A percentile compares a stretch with the other conserved stretches of the same genome.
Conservation (phyloP, 768 basidiomycete genomes). For the Serendipita sp. region DNA sequence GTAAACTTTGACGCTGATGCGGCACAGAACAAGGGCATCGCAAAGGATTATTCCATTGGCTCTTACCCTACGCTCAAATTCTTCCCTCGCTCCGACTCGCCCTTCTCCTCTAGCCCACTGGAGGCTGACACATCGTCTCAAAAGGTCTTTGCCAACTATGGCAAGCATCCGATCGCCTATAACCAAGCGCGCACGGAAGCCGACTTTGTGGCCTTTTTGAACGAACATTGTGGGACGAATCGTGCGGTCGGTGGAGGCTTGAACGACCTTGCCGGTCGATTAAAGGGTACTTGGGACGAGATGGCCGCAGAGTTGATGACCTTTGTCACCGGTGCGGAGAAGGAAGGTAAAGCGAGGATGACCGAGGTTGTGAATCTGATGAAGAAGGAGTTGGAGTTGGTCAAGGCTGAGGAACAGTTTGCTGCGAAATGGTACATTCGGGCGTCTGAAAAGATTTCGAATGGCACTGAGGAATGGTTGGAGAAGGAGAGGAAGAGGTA, state of each 20-base stretch:
- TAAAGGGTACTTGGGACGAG: background rate
- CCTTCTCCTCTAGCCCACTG: background rate
- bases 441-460: constrained; percentile 76
- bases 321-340: background rate
- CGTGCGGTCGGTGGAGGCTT: constrained; percentile 73
- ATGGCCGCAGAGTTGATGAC: background rate
- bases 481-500: constrained; percentile 77
- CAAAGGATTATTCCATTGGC: constrained; percentile 50
- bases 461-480: constrained; percentile 55
- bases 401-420: background rate
- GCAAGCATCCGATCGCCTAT: constrained; percentile 50
- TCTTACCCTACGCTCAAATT: constrained; percentile 93
- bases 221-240: constrained; percentile 72
- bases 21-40: constrained; percentile 54
- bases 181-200: constrained; percentile 52
- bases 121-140: background rate
- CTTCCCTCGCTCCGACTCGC: constrained; percentile 43
- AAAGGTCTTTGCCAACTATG: constrained; percentile 18
- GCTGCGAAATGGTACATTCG: constrained; percentile 66
- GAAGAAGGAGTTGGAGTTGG: background rate
- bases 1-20: constrained; percentile 88
- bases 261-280: constrained; percentile 25
- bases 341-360: background rate
- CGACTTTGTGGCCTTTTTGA: constrained; percentile 61
- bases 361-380: background rate